Conservation (phyloP, 768 basidiomycete genomes). For the Cantharellus cinnabarinus region DNA sequence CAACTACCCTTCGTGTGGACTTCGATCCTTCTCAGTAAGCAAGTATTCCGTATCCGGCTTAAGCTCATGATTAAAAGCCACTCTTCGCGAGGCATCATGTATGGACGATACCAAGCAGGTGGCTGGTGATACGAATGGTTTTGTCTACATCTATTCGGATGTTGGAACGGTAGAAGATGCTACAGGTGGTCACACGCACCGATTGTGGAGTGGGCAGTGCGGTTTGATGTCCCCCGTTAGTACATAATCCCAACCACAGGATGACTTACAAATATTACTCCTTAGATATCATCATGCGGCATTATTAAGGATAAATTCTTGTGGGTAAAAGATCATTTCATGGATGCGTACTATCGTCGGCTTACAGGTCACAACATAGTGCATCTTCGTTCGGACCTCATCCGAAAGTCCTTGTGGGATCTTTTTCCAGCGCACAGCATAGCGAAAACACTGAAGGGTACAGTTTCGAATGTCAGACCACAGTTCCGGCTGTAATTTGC, state of each 20-base stretch:
- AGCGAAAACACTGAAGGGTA: no score
- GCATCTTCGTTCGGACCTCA: not conserved
- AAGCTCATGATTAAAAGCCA: no score
- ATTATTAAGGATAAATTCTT: not conserved
- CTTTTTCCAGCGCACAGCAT: not conserved
- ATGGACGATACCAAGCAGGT: not conserved
- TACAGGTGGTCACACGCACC: no score
- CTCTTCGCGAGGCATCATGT: not conserved
- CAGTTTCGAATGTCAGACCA: not conserved
- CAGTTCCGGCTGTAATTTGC: not conserved
- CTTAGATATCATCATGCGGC: not conserved
- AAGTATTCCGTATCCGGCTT: no score
- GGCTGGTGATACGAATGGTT: not conserved
- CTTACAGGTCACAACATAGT: not conserved
- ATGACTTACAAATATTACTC: no score
- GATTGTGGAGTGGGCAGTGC: not conserved
- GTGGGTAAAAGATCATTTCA: not conserved
- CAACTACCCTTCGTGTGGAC: no score
- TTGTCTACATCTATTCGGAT: not conserved
- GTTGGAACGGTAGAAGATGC: not conserved
- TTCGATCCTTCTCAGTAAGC: no score
- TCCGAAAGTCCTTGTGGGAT: not conserved
- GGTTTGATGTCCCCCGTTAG: not conserved
- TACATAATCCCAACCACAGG: not conserved
- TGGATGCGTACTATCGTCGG: not conserved